Conservation (phyloP, 768 basidiomycete species). For the Suillus ampliporus region DNA sequence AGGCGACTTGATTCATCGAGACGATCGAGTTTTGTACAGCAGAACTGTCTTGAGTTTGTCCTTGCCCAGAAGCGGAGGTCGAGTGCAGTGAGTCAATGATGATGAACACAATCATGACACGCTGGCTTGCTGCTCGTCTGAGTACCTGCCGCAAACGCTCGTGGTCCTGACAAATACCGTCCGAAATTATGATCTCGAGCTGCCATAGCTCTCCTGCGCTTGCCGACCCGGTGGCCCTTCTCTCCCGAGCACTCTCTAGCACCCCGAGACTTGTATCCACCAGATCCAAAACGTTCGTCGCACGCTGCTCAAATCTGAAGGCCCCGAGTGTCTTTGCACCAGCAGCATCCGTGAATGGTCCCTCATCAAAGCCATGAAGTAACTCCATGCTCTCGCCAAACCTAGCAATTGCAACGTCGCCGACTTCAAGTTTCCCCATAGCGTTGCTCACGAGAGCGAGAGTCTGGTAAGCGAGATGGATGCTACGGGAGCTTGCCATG, state of each 20-base stretch:
- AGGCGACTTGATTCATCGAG: constrained; percentile 90
- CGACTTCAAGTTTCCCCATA: constrained; percentile 89
- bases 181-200: constrained; percentile 96
- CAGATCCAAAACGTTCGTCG: constrained; percentile 85
- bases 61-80: constrained; percentile 29
- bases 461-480: constrained; percentile 94
- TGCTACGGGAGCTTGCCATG: constrained; percentile 58
- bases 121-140: constrained; percentile 85
- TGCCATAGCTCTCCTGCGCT: constrained; percentile 92
- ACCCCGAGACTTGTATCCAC: constrained; percentile 78
- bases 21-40: constrained; percentile 77
- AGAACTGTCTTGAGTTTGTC: constrained; percentile 13
- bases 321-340: constrained; percentile 82
- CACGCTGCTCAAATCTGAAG: constrained; percentile 89
- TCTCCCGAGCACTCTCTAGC: constrained; percentile 78
- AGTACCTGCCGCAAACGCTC: constrained; percentile 80
- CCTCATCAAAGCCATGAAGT: constrained; percentile 84
- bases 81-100: constrained; percentile 88
- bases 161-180: constrained; percentile 98
- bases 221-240: constrained; percentile 53
- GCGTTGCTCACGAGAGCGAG: constrained; percentile 92
- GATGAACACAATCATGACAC: constrained; percentile 96
- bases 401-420: constrained; percentile 90
- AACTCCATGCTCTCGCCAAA: constrained; percentile 91
- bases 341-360: constrained; percentile 79